Base-by-base conservation (phyloP, 2,329 filamentous ascomycete species). In the Aspergillus pseudoviridinutans region DNA sequence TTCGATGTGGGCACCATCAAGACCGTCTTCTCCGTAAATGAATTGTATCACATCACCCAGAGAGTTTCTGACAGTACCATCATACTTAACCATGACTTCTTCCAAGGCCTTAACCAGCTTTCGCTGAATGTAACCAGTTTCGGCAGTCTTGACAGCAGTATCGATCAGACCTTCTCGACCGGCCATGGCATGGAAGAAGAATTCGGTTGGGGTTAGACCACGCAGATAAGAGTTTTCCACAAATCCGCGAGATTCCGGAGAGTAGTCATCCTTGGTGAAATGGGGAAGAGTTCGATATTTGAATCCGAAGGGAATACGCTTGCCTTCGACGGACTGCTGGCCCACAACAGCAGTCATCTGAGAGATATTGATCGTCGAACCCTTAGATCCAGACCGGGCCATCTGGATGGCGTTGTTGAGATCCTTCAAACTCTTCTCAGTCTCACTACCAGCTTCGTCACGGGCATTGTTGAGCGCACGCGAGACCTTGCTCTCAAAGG, bases 171-270 rank as follows among this genome's bases (percentile, higher is more conserved):
- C 94, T 79, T 99, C 94, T 81, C 94, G 87, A 91, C 94, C 94
- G 82, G 94, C 94, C 94, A 99, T 99, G 71, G 94, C 94, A 84
- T 99, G 94, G 84, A 99, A 99, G 81, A 97, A 99, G 79, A 99
- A 99, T 67, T 99, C 94, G 0, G 90, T 88, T 0, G 94, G 94
- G 0, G 95, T 99, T 58, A 99, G 80, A 56, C 94, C 94, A 80
- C 94, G 90, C 12, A 99, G 85, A 68, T 99, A 99, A 0, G 94
- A 99, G 78, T 99, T 99, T 76, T 99, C 94, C 22, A 99, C 94
- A 71, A 99, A 99, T 46, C 94, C 94, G 79, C 94, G 88, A 49
- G 94, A 93, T 73, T 97, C 92, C 10, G 94, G 92, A 22, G 93
- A 97, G 76, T 97, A 99, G 74, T 99, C 95, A 68, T 99, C 95